Conservation (phyloP, 2,329 filamentous ascomycete species). For the Amauroascus verrucosus region DNA sequence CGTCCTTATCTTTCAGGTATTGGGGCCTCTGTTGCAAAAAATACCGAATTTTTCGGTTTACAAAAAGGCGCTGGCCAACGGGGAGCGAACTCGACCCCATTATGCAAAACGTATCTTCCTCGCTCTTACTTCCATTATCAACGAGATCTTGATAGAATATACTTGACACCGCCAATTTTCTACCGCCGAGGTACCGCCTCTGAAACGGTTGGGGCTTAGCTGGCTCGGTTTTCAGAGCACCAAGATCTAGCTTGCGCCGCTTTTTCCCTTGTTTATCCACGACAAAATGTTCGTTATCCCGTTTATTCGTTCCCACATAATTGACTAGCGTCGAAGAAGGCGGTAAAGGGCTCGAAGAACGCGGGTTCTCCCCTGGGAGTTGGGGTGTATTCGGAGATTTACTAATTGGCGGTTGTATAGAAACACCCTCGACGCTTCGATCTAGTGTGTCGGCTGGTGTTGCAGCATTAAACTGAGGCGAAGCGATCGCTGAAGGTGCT, state of each 20-base stretch:
- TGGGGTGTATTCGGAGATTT: neutral
- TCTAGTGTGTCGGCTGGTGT: neutral
- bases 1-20: slow-evolving; percentile 17
- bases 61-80: slow-evolving; percentile 23
- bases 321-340: neutral
- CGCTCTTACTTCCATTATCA: slow-evolving; percentile 2
- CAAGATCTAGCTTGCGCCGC: slow-evolving; percentile 23
- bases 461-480: neutral
- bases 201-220: neutral
- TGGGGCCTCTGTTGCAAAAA: slow-evolving; percentile 23
- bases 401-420: neutral
- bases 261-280: slow-evolving; percentile 24
- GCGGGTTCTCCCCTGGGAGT: neutral
- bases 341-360: neutral
- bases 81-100: slow-evolving; percentile 20
- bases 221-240: neutral
- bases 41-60: slow-evolving; percentile 24
- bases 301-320: neutral
- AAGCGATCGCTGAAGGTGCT: neutral
- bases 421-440: neutral
- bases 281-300: slow-evolving; percentile 21
- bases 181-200: neutral
- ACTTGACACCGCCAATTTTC: slow-evolving; percentile 15
- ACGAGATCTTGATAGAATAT: slow-evolving; percentile 35
- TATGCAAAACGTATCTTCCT: slow-evolving; percentile 22